Conservation (phyloP, 2,329 filamentous ascomycete species). For the Botryotinia narcissicola region DNA sequence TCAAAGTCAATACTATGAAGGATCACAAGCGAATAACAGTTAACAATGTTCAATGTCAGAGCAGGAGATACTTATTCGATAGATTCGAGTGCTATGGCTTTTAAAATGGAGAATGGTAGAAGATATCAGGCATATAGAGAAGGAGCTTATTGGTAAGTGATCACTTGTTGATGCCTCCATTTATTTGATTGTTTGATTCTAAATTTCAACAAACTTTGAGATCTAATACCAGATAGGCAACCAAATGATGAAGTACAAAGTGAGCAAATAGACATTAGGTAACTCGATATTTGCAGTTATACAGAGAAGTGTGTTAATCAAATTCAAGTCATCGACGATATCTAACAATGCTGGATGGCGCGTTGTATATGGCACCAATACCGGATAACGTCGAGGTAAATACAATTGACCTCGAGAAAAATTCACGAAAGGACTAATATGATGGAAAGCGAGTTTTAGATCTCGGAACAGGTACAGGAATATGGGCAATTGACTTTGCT, state of each 20-base stretch:
- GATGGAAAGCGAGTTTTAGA: conserved; percentile 12
- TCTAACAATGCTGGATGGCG: conserved; percentile 30
- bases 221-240: conserved; percentile 25
- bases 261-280: conserved; percentile 34
- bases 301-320: neutral
- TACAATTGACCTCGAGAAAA: neutral
- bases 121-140: conserved; percentile 49
- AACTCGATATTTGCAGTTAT: neutral
- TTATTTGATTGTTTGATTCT: neutral
- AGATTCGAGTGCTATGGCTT: conserved; percentile 35
- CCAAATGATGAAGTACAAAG: conserved; percentile 38
- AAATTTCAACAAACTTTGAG: neutral
- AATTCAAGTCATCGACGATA: conserved; percentile 38
- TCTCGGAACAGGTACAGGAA: conserved; percentile 44
- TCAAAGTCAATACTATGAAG: neutral
- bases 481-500: conserved; percentile 44
- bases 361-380: conserved; percentile 36
- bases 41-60: conserved; percentile 1
- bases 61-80: conserved; percentile 38
- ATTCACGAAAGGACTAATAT: neutral
- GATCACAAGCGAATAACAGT: neutral
- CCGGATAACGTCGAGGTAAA: conserved; percentile 32
- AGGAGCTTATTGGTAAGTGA: conserved; percentile 39
- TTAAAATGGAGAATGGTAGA: conserved; percentile 46
- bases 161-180: neutral